Evolutionary conservation across 768 basidiomycete genomes (phyloP).

Genomic region (Botryobasidium botryosum): DNA sequence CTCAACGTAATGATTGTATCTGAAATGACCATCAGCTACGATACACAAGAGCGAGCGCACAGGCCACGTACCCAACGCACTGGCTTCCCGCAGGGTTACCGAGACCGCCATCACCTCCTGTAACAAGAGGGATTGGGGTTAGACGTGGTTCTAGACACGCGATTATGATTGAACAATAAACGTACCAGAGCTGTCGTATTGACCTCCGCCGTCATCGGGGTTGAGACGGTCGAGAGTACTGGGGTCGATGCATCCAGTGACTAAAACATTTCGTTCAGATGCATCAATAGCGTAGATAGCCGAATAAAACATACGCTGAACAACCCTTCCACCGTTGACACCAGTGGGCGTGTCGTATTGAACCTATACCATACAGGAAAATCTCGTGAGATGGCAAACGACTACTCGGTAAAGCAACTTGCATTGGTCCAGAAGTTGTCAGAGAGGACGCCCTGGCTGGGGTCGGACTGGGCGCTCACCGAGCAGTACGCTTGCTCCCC

Average conservation of each 20-base stretch:
- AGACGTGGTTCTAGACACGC: no score
- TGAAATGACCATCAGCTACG: not conserved
- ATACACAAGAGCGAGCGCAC: not conserved
- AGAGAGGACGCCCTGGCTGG: slow-evolving; percentile 4
- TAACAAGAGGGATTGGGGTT: no score
- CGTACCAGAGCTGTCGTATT: slow-evolving; percentile 8
- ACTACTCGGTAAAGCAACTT: no score
- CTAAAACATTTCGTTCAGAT: no score
- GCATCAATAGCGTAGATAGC: not conserved
- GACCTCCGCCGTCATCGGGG: slow-evolving; percentile 6
- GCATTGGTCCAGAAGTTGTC: slow-evolving; percentile 8
- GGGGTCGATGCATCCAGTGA: slow-evolving; percentile 8
- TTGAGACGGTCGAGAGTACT: slow-evolving; percentile 5
- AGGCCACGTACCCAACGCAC: slow-evolving; percentile 4
- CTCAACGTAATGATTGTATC: slow-evolving; percentile 8
- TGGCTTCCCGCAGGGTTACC: slow-evolving; percentile 4
- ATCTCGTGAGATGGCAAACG: no score
- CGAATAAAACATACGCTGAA: slow-evolving; percentile 2
- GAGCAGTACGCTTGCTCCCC: slow-evolving; percentile 5
- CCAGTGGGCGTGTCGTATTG: not conserved
- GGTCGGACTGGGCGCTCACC: not conserved
- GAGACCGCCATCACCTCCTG: slow-evolving; percentile 3
- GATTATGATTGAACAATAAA: no score
- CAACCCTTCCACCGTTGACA: slow-evolving; percentile 1
- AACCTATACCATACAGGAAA: no score